These are phyloP conservation scores for Talaromyces sp. DNA, from an alignment of 2,329 filamentous ascomycete genomes.

Conservation along the genomic window DNA sequence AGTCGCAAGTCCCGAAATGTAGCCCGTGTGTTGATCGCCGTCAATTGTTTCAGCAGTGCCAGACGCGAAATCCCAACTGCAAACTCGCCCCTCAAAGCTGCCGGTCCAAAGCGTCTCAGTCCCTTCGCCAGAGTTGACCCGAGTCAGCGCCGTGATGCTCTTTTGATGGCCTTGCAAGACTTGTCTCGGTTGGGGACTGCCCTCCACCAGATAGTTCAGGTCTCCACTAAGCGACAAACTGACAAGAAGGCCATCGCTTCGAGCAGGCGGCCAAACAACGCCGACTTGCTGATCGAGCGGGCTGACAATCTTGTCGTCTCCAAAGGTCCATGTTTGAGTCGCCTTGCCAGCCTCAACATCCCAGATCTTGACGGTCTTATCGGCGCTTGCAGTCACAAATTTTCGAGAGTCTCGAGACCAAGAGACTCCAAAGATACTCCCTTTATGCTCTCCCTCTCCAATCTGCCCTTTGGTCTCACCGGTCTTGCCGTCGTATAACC, in stretches of 20 bases:
- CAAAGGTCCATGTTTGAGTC: conserved; percentile 78
- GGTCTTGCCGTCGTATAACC: conserved; percentile 94
- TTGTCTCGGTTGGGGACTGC: conserved; percentile 61
- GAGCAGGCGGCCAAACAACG: conserved; percentile 78
- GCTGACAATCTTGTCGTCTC: conserved; percentile 64
- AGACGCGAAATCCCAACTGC: conserved; percentile 70
- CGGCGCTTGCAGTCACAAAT: conserved; percentile 86
- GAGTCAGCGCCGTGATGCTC: conserved; percentile 72
- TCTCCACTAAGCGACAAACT: conserved; percentile 84
- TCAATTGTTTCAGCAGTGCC: conserved; percentile 68
- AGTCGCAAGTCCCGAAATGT: conserved; percentile 70
- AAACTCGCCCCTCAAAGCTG: conserved; percentile 84
- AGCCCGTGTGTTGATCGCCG: conserved; percentile 78
- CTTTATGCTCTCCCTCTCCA: conserved; percentile 69
- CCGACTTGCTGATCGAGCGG: conserved; percentile 87
- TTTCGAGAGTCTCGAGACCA: conserved; percentile 84
- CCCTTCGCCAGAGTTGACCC: conserved; percentile 43
- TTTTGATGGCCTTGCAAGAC: conserved; percentile 86
- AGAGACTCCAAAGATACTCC: conserved; percentile 85
- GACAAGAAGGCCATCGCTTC: conserved; percentile 81
- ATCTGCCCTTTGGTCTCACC: conserved; percentile 75
- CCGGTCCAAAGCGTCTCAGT: conserved; percentile 73
- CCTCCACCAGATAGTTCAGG: conserved; percentile 78
- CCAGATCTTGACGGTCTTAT: conserved; percentile 94
- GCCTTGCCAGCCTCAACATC: conserved; percentile 74